Conservation (phyloP, 1,284 basidiomycete species). For the Fomitopsis betulina region DNA sequence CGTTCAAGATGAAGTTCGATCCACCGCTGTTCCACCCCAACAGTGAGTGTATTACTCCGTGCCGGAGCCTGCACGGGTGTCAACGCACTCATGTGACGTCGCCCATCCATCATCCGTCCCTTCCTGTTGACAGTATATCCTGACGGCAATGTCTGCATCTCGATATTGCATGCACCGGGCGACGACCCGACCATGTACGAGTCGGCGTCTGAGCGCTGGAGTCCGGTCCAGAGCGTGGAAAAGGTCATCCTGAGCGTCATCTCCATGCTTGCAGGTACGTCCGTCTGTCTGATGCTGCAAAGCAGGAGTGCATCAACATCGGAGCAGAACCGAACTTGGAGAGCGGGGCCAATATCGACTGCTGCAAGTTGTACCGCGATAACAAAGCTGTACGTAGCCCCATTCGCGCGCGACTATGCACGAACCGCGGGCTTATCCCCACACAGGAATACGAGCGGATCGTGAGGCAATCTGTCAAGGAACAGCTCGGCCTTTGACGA, state of each 20-base stretch:
- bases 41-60: slow-evolving; percentile 51
- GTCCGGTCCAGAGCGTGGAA: slow-evolving; percentile 95
- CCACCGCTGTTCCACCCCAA: slow-evolving; percentile 98
- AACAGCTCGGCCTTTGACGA: slow-evolving; percentile 63
- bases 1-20: slow-evolving; percentile 98
- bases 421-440: background rate
- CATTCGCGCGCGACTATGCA: background rate
- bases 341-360: slow-evolving; percentile 97
- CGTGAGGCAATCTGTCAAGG: slow-evolving; percentile 64
- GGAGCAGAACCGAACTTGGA: slow-evolving; percentile 93
- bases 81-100: background rate
- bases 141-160: slow-evolving; percentile 96
- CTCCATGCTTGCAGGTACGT: slow-evolving; percentile 93
- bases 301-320: background rate
- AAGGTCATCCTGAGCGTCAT: slow-evolving; percentile 95
- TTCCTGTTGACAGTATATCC: slow-evolving; percentile 77
- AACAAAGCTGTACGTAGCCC: slow-evolving; percentile 49
- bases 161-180: slow-evolving; percentile 95
- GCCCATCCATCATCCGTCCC: background rate
- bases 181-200: slow-evolving; percentile 93
- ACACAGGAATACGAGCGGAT: slow-evolving; percentile 66
- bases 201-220: slow-evolving; percentile 95
- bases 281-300: background rate
- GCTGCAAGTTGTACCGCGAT: slow-evolving; percentile 92
- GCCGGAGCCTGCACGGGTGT: background rate